These are phyloP conservation scores for Penicillium paneum DNA, from an alignment of 2,329 filamentous ascomycete genomes.

Conservation along the genomic window DNA sequence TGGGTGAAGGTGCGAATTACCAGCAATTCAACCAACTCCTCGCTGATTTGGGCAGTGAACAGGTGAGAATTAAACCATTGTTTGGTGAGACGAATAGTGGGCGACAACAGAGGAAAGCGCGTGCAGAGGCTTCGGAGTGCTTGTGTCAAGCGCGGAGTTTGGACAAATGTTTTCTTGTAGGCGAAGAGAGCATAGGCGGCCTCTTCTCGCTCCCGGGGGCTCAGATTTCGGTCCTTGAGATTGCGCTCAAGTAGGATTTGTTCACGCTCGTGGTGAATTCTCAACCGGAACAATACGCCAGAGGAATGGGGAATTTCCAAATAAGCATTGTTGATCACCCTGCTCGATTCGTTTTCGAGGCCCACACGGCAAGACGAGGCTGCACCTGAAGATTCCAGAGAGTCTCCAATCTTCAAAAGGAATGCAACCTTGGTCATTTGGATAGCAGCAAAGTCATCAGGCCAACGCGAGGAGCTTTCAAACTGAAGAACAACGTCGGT, in stretches of 20 bases:
- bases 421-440: constrained; percentile 94
- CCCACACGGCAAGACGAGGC: constrained; percentile 66
- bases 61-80: constrained; percentile 86
- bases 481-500: constrained; percentile 85
- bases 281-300: constrained; percentile 73
- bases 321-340: constrained; percentile 73
- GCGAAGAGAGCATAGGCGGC: constrained; percentile 65
- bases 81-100: constrained; percentile 80
- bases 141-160: constrained; percentile 75
- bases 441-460: constrained; percentile 84
- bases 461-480: constrained; percentile 90
- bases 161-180: constrained; percentile 69
- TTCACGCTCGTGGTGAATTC: constrained; percentile 87
- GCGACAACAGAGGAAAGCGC: constrained; percentile 73
- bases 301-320: constrained; percentile 74
- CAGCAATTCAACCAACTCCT: constrained; percentile 82
- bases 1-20: constrained; percentile 74
- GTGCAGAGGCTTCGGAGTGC: constrained; percentile 77
- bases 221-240: constrained; percentile 68
- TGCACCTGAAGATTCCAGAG: constrained; percentile 63
- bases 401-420: constrained; percentile 66
- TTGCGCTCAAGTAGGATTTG: constrained; percentile 74
- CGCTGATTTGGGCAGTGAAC: constrained; percentile 68
- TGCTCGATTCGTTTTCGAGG: constrained; percentile 69
- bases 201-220: constrained; percentile 64